Evolutionary conservation across 2,329 filamentous ascomycete species (phyloP).

Genomic region (Cladosporium austrohemisphaericum): DNA sequence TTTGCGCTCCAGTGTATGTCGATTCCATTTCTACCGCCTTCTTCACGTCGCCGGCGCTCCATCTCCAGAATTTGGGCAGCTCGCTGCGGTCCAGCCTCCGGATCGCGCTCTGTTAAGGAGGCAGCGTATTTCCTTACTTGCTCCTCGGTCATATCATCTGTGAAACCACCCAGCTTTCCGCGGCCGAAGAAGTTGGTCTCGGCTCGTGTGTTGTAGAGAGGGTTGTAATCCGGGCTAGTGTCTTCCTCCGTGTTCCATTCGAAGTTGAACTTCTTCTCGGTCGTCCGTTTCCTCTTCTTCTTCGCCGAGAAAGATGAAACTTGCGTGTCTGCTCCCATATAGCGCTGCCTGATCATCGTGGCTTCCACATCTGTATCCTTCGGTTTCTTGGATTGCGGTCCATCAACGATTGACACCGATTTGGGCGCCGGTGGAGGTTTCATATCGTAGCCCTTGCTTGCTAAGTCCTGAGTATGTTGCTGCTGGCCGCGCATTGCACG

Average conservation of each 20-base stretch:
- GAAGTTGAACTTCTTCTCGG: conserved; percentile 97
- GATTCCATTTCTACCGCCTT: conserved; percentile 66
- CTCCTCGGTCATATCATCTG: conserved; percentile 54
- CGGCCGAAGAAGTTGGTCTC: conserved; percentile 68
- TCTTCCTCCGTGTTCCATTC: conserved; percentile 96
- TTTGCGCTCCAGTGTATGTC: conserved; percentile 98
- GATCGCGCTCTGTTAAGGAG: conserved; percentile 70
- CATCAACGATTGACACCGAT: conserved; percentile 30
- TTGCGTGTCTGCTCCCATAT: conserved; percentile 88
- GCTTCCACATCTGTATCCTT: conserved; percentile 63
- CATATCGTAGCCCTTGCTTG: conserved; percentile 51
- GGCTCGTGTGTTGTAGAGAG: conserved; percentile 67
- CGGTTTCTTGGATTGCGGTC: conserved; percentile 39
- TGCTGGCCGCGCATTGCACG: conserved; percentile 44
- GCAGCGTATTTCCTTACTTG: conserved; percentile 56
- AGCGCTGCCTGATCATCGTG: conserved; percentile 70
- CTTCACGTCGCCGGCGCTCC: conserved; percentile 72
- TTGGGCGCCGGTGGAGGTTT: conserved; percentile 47
- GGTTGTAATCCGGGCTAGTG: conserved; percentile 79
- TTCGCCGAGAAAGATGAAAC: conserved; percentile 86
- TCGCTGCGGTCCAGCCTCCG: conserved; percentile 69
- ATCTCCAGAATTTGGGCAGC: conserved; percentile 81
- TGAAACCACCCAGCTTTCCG: conserved; percentile 64
- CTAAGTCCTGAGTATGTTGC: conserved; percentile 21
- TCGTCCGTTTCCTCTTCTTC: conserved; percentile 90